Conservation (phyloP, 1,284 basidiomycete species). For the Sporisorium iseilematis-ciliati region DNA sequence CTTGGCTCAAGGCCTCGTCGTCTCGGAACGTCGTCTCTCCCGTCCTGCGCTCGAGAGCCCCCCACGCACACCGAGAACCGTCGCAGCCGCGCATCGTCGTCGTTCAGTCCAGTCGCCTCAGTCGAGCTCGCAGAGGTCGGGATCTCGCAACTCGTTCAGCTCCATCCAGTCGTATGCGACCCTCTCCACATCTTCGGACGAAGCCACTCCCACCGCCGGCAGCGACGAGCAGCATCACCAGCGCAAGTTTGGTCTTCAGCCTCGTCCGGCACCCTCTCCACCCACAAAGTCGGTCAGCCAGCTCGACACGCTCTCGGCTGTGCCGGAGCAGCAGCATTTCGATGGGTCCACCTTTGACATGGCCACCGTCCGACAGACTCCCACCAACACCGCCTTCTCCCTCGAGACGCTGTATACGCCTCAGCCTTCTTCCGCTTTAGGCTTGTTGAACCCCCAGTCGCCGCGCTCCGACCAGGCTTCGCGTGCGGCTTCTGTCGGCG, state of each 20-base stretch:
- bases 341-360: conserved; percentile 38
- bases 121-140: conserved; percentile 17
- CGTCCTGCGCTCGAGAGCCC: conserved; percentile 23
- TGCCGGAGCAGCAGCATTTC: conserved; percentile 29
- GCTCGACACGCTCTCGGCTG: conserved; percentile 7
- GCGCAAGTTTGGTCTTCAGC: conserved; percentile 5
- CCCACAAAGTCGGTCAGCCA: background rate
- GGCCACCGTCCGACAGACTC: conserved; percentile 21
- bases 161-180: conserved; percentile 24
- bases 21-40: conserved; percentile 27
- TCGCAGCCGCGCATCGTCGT: conserved; percentile 21
- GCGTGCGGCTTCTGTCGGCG: conserved; percentile 34
- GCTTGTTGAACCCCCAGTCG: conserved; percentile 18
- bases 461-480: conserved; percentile 41
- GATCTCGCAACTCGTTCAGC: conserved; percentile 31
- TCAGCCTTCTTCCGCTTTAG: conserved; percentile 5
- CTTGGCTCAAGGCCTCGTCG: conserved; percentile 15
- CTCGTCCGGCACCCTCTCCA: background rate
- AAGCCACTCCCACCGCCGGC: conserved; percentile 7
- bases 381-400: conserved; percentile 8
- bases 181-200: conserved; percentile 35
- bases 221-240: conserved; percentile 13
- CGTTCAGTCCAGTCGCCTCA: conserved; percentile 29
- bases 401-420: conserved; percentile 28
- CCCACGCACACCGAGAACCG: conserved; percentile 27